Conservation (phyloP, 306 rosid genomes). For the Boehmeria nivea region DNA sequence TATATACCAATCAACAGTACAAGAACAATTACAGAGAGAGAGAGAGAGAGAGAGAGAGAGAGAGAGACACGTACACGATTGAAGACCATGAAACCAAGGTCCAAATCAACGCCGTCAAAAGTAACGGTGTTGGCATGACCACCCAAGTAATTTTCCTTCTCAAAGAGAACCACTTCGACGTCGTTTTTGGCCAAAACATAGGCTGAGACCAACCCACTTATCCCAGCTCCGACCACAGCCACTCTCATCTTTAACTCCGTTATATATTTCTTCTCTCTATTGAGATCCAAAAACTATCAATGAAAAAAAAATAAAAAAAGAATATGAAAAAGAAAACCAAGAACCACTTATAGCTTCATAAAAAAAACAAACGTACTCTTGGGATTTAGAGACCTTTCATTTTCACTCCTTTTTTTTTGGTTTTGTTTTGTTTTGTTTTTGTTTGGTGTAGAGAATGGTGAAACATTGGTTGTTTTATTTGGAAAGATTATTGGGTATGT, state of each 20-base stretch:
- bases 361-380: too few relatives aligned
- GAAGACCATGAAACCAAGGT: slow-evolving; percentile 89
- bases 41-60: neutral
- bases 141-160: slow-evolving; percentile 67
- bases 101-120: slow-evolving; percentile 56
- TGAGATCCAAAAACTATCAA: neutral
- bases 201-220: slow-evolving; percentile 67
- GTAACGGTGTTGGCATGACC: slow-evolving; percentile 50
- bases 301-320: too few relatives aligned
- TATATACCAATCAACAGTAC: neutral
- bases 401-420: too few relatives aligned
- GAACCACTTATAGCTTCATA: too few relatives aligned
- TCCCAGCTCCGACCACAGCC: slow-evolving; percentile 71
- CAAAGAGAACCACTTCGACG: slow-evolving; percentile 46
- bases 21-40: neutral
- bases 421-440: too few relatives aligned
- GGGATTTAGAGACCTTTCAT: too few relatives aligned
- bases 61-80: slow-evolving; percentile 47
- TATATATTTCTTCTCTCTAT: neutral
- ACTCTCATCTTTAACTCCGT: slow-evolving; percentile 41
- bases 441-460: too few relatives aligned
- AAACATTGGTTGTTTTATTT: too few relatives aligned
- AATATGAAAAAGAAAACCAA: too few relatives aligned
- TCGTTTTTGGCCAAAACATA: slow-evolving; percentile 41
- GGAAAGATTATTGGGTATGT: too few relatives aligned